These are phyloP conservation scores for Lizonia empirigonia DNA, from an alignment of 2,329 filamentous ascomycete genomes.

Conservation along the genomic window DNA sequence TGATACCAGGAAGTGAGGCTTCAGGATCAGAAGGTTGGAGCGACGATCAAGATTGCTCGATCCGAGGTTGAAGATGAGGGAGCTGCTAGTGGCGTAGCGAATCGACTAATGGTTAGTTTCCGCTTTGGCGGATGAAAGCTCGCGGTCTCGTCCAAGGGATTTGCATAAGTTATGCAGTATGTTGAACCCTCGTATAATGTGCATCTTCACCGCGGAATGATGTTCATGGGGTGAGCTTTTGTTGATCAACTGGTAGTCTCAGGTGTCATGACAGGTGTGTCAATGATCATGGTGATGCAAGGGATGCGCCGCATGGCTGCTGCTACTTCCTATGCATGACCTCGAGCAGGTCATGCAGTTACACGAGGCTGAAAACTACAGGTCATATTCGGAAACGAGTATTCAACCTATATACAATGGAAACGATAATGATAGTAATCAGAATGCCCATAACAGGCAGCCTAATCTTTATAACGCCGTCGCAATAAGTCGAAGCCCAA, in stretches of 20 bases:
- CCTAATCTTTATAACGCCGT: constrained; percentile 1
- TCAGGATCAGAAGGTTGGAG: not conserved
- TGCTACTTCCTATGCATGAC: constrained; percentile 2
- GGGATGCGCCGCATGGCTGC: not conserved
- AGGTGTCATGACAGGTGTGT: not conserved
- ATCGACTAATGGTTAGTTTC: constrained; percentile 8
- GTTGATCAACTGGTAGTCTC: not conserved
- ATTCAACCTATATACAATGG: constrained; percentile 3
- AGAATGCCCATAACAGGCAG: not conserved
- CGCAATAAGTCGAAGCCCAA: not conserved
- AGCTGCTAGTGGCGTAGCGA: constrained; percentile 8
- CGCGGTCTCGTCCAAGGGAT: constrained; percentile 11
- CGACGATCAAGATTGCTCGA: constrained; percentile 8
- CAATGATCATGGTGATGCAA: not conserved
- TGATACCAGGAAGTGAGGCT: not conserved
- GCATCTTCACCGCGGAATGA: constrained; percentile 1
- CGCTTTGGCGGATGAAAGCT: constrained; percentile 15
- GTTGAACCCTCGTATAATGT: not conserved
- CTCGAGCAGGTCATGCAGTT: constrained; percentile 6
- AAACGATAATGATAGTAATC: not conserved
- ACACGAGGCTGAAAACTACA: constrained; percentile 9
- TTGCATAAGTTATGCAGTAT: constrained; percentile 5
- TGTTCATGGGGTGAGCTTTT: not conserved
- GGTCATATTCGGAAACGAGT: constrained; percentile 5
- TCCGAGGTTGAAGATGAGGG: constrained; percentile 8